Conservation (phyloP, 768 basidiomycete species). For the Tulasnella calospora region DNA sequence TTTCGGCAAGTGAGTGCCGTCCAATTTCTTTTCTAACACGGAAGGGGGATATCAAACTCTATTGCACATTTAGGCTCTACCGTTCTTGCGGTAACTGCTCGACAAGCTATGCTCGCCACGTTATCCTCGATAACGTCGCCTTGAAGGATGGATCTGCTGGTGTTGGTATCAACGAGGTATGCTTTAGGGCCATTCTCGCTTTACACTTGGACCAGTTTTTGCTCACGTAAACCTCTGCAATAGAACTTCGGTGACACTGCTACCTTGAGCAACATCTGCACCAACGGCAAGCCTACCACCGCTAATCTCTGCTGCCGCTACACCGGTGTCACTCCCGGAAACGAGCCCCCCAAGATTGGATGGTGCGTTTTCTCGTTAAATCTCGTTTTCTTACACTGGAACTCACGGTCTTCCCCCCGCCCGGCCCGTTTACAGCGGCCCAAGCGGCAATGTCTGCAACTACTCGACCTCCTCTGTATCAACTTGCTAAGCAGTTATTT, state of each 20-base stretch:
- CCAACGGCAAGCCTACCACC: too few relatives aligned
- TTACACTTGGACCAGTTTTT: background rate
- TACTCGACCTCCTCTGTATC: background rate
- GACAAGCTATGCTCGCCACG: too few relatives aligned
- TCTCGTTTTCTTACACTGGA: background rate
- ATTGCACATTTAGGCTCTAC: conserved; percentile 13
- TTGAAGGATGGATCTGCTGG: conserved; percentile 15
- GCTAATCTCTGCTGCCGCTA: background rate
- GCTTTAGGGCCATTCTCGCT: background rate
- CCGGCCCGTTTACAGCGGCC: background rate
- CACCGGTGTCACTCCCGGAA: background rate
- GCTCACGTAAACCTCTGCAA: background rate
- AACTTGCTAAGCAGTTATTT: background rate
- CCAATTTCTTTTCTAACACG: background rate
- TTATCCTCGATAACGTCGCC: too few relatives aligned
- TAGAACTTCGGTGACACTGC: conserved; percentile 26
- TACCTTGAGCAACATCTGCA: conserved; percentile 22
- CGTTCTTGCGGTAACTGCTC: conserved; percentile 24
- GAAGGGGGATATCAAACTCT: background rate
- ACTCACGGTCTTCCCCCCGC: background rate
- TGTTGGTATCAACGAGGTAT: conserved; percentile 15
- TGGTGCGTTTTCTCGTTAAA: background rate
- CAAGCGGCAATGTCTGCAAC: conserved; percentile 8
- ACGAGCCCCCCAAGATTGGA: background rate
- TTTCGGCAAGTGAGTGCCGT: too few relatives aligned